Evolutionary conservation across 2,329 filamentous ascomycete species (phyloP), one percentile per base, ranked within the genome.

Genomic region (Penicillium psychrosexuale): DNA sequence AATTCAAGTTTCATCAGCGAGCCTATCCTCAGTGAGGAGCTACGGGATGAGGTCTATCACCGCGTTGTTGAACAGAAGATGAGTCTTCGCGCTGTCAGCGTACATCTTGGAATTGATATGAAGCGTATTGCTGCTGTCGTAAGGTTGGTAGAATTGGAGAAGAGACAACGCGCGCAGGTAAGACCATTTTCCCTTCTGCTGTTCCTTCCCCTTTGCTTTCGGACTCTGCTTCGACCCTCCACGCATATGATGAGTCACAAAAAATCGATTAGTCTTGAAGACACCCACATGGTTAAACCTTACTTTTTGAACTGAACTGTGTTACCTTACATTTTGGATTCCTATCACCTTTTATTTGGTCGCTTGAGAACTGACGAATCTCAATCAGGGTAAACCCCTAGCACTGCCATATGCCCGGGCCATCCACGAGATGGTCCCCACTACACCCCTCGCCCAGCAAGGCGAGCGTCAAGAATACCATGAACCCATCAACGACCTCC

Each of bases 231-330:
- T 37, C 34, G n/a, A 11, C 19, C 38, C 50, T 59, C 43, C 45
- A 48, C 45, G 53, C 55, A 64, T 60, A 79, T 88, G 86, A 89
- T 89, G 86, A 90, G 82, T 80, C 77, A 84, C 82, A 73, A 78
- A 83, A 84, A 86, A 85, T 84, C 93, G 93, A 97, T 97, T 96
- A 97, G 93, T 97, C 93, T 96, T 95, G 82, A 97, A 96, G 92
- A 97, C 92, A 86, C 75, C 79, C 73, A 67, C 62, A 62, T 97
- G 76, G 66, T 74, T 75, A 73, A 67, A 83, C 82, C 82, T 84
- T 86, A 84, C 87, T 64, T 62, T 57, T 63, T 53, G 47, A 51
- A 60, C 67, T 70, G 66, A 65, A 58, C 38, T 54, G 58, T 47
- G 55, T 36, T 40, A n/a, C 36, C 27, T 47, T 49, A 31, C 28